These are phyloP conservation scores for Teunomyces aglyptinius DNA, from an alignment of 805 yeast genomes.

Conservation along the genomic window DNA sequence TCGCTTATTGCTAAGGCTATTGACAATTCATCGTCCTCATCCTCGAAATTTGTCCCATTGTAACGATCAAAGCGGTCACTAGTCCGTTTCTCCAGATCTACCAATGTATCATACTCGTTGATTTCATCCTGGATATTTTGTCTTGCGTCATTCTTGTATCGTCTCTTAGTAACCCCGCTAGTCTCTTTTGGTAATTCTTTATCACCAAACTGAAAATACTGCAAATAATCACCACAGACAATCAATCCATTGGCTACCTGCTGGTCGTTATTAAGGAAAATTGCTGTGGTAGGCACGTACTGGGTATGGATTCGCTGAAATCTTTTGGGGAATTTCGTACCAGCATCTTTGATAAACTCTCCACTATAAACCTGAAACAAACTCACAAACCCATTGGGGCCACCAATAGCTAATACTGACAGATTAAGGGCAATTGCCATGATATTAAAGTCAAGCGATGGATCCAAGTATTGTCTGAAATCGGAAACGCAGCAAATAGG, in stretches of 20 bases:
- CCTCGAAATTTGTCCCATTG: constrained; percentile 40
- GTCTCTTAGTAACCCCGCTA: constrained; percentile 13
- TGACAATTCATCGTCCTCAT: constrained; percentile 26
- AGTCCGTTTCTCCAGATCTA: constrained; percentile 20
- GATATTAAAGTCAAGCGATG: constrained; percentile 13
- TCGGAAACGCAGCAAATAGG: constrained; percentile 21
- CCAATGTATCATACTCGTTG: constrained; percentile 34
- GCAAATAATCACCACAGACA: constrained; percentile 40
- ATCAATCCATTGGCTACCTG: constrained; percentile 36
- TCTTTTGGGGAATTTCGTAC: constrained; percentile 29
- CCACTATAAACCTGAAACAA: constrained; percentile 46
- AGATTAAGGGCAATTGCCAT: constrained; percentile 33
- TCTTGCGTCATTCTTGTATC: constrained; percentile 18
- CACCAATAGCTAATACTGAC: constrained; percentile 35
- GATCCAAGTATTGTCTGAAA: not conserved
- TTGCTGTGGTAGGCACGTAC: constrained; percentile 24
- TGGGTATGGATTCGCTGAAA: constrained; percentile 19
- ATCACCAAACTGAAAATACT: constrained; percentile 49
- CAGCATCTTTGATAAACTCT: constrained; percentile 32
- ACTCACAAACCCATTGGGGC: constrained; percentile 42
- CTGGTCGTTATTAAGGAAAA: constrained; percentile 25
- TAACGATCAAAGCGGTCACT: constrained; percentile 39
- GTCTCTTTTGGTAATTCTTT: constrained; percentile 12
- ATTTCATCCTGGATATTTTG: constrained; percentile 32
- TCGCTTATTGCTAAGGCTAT: constrained; percentile 35